Conservation (phyloP, 2,329 filamentous ascomycete species). For the Aspergillus caelatus region DNA sequence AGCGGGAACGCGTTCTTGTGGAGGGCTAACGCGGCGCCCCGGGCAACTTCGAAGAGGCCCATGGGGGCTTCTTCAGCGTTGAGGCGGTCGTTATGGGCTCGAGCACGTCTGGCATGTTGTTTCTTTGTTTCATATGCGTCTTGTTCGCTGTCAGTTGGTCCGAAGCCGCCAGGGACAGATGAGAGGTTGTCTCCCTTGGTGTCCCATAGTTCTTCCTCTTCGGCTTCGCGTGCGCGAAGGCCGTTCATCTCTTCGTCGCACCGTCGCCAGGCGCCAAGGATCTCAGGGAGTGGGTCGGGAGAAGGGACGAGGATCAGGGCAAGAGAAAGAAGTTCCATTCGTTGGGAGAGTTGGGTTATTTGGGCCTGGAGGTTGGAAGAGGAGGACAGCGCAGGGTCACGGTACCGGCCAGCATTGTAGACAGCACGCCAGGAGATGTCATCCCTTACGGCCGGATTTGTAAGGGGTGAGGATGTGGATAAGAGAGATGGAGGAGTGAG, state of each 20-base stretch:
- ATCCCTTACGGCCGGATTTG: constrained; percentile 44
- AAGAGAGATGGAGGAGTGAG: constrained; percentile 46
- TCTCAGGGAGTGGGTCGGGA: constrained; percentile 59
- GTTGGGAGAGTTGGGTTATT: constrained; percentile 62
- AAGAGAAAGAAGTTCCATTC: constrained; percentile 66
- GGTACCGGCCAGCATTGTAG: constrained; percentile 62
- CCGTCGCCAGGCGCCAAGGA: constrained; percentile 64
- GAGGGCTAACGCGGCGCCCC: constrained; percentile 52
- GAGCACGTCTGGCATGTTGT: constrained; percentile 39
- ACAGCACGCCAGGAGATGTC: constrained; percentile 68
- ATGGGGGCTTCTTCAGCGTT: constrained; percentile 51
- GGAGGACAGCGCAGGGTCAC: constrained; percentile 34
- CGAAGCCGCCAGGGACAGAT: constrained; percentile 48
- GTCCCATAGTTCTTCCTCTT: constrained; percentile 62
- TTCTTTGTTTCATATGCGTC: constrained; percentile 49
- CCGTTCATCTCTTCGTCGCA: constrained; percentile 63
- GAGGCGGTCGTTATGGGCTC: constrained; percentile 29
- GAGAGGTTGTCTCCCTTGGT: constrained; percentile 52
- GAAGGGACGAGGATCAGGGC: constrained; percentile 63
- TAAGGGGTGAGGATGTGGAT: constrained; percentile 29
- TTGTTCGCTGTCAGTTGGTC: constrained; percentile 46
- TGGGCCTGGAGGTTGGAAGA: constrained; percentile 41
- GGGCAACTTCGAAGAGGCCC: constrained; percentile 55
- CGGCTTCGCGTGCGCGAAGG: constrained; percentile 56
- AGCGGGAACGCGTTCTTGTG: constrained; percentile 53